Conservation (phyloP, 2,329 filamentous ascomycete genomes). For the Pseudocercospora eumusae region DNA sequence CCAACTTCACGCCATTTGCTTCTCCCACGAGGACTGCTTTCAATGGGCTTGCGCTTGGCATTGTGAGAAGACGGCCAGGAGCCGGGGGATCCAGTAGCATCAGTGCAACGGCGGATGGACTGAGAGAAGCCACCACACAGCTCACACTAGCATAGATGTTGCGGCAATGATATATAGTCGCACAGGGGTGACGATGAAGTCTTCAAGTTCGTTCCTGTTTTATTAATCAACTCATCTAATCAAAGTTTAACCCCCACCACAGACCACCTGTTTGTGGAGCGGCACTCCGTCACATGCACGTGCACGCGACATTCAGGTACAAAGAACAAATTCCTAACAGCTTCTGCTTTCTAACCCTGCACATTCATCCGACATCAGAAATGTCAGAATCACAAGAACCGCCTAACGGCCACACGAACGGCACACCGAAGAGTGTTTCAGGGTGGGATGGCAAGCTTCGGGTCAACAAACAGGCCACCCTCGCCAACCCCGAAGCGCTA, state of each 20-base stretch:
- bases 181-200: background rate
- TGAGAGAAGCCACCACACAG: background rate
- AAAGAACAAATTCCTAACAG: background rate
- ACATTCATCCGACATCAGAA: background rate
- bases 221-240: background rate
- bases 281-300: background rate
- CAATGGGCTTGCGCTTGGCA: conserved; percentile 13
- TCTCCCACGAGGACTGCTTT: conserved; percentile 15
- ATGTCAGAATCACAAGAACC: background rate
- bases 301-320: background rate
- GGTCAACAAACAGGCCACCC: conserved; percentile 66
- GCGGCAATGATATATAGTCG: background rate
- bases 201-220: background rate
- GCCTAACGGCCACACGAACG: conserved; percentile 7
- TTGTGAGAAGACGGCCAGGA: conserved; percentile 6
- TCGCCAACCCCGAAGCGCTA: conserved; percentile 78
- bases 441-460: conserved; percentile 85
- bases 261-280: background rate
- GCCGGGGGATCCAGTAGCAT: no score
- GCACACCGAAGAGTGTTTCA: conserved; percentile 27
- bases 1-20: conserved; percentile 50
- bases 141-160: background rate
- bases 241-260: background rate
- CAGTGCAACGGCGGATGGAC: no score
- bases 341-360: background rate